Conservation (phyloP, 495 filamentous ascomycete genomes). For the Annulohypoxylon bovei region DNA sequence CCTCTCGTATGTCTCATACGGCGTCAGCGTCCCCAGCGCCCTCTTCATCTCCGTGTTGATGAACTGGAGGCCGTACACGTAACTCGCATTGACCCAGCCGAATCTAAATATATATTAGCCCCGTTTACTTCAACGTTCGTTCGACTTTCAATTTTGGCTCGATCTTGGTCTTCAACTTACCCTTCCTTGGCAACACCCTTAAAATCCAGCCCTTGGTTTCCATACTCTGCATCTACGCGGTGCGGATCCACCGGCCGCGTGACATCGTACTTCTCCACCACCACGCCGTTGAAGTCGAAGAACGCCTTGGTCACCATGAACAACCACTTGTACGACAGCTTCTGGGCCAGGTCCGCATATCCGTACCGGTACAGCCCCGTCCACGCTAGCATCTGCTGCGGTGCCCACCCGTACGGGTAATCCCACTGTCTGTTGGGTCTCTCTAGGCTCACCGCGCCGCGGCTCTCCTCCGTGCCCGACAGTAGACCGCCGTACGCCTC, state of each 20-base stretch:
- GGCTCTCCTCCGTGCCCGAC: slow-evolving; percentile 85
- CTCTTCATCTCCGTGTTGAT: slow-evolving; percentile 85
- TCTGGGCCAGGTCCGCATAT: slow-evolving; percentile 86
- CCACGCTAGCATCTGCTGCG: slow-evolving; percentile 98
- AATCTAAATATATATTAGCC: slow-evolving; percentile 69
- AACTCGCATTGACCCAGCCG: slow-evolving; percentile 98
- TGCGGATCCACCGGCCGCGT: slow-evolving; percentile 89
- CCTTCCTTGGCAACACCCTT: slow-evolving; percentile 94
- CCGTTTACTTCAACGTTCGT: slow-evolving; percentile 47
- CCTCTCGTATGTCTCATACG: slow-evolving; percentile 77
- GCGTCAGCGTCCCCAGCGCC: slow-evolving; percentile 83
- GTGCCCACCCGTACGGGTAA: slow-evolving; percentile 97
- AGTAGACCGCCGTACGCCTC: slow-evolving; percentile 90
- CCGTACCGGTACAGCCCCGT: slow-evolving; percentile 89
- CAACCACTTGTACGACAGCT: slow-evolving; percentile 92
- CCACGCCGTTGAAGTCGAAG: slow-evolving; percentile 95
- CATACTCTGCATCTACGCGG: slow-evolving; percentile 94
- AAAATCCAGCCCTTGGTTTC: slow-evolving; percentile 94
- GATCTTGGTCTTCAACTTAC: slow-evolving; percentile 64
- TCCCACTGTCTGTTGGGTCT: slow-evolving; percentile 97
- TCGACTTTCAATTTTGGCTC: background rate
- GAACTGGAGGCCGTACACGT: slow-evolving; percentile 86
- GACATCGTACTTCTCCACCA: slow-evolving; percentile 99
- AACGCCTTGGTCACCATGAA: slow-evolving; percentile 98
- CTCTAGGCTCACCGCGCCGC: slow-evolving; percentile 79